Base-by-base conservation (phyloP, 495 filamentous ascomycete genomes). In the Articulospora tetracladia region DNA sequence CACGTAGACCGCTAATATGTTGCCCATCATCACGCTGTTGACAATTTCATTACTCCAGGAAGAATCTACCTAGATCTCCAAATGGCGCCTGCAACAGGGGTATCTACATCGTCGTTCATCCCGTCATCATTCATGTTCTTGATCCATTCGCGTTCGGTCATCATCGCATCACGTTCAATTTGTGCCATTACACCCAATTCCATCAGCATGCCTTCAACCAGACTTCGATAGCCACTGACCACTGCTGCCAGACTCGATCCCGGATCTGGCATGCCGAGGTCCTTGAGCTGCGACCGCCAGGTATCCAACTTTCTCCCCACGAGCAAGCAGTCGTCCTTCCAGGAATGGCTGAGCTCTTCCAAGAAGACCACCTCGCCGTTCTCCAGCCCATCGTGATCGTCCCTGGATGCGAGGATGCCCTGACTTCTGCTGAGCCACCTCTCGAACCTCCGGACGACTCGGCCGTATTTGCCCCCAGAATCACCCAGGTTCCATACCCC, bases 401-500 rank as follows among this genome's bases (percentile, higher is more conserved):
- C 57, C 55, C 77, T 68, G 23, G 70, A 62, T 7, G 69, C 65
- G 39, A 77, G 58, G 6, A 81, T 67, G 22, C 72, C 70, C 30
- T 73, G 72, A 50, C 76, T 74, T 41, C 67, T 62, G 1, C 64
- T 66, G 25, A 75, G 66, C 83, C 83, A 85, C 44, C 57, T 69
- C 66, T 81, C 81, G 68, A 85, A 85, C 41, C 68, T 69, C 55
- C 68, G 58, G 22, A 78, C 77, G 2, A 79, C 66, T 39, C 76
- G 73, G 48, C 66, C 67, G 63, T 81, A 80, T 66, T 77, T 71
- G 0, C 83, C 81, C 19, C 73, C 75, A 0, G 71, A 61, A 48
- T 82, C 79, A 44, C 77, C 70, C 57, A 82, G 60, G 39, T 67
- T 68, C 77, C 82, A 82, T 19, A 82, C 65, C 46, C 78, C 77